Percentiles rank a stretch among this genome's conserved stretches.
Evolutionary conservation across 192 early-diverging fungal genomes (phyloP).

Genomic region (Funneliformis mosseae): DNA sequence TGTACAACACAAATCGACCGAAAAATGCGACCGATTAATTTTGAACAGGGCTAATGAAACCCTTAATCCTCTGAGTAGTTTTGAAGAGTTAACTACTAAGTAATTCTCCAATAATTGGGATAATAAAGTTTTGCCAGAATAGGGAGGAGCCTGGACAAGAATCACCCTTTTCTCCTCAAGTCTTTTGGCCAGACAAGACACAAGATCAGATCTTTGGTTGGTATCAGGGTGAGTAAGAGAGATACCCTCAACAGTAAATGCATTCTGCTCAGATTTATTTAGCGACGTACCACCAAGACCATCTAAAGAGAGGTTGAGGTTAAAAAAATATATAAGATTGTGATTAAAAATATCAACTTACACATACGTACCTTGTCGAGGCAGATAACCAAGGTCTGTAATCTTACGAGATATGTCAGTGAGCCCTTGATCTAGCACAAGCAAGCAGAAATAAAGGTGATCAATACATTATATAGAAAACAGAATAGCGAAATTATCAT

Average conservation of each 20-base stretch:
- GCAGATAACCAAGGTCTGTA: not conserved
- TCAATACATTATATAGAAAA: slow-evolving; percentile 4
- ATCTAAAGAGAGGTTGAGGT: not conserved
- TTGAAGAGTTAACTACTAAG: not conserved
- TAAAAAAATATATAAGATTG: not conserved
- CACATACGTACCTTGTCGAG: not conserved
- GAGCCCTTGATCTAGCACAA: not conserved
- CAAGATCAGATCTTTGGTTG: not conserved
- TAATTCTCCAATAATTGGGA: slow-evolving; percentile 18
- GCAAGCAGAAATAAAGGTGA: not conserved
- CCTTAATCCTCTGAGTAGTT: slow-evolving; percentile 5
- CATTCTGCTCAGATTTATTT: not conserved
- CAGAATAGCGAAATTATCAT: not conserved
- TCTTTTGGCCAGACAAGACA: not conserved
- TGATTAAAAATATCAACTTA: not conserved
- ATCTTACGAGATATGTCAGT: not conserved
- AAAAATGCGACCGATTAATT: no score
- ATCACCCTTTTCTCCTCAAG: not conserved
- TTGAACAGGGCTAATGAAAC: no score
- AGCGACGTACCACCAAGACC: slow-evolving; percentile 16
- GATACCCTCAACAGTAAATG: not conserved
- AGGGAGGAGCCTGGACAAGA: slow-evolving; percentile 28
- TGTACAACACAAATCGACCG: no score
- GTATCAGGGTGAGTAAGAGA: not conserved
- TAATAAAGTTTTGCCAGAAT: slow-evolving; percentile 27